phyloP scores from a whole-genome alignment of 345 rosid species.

The Cardamine occulta region DNA sequence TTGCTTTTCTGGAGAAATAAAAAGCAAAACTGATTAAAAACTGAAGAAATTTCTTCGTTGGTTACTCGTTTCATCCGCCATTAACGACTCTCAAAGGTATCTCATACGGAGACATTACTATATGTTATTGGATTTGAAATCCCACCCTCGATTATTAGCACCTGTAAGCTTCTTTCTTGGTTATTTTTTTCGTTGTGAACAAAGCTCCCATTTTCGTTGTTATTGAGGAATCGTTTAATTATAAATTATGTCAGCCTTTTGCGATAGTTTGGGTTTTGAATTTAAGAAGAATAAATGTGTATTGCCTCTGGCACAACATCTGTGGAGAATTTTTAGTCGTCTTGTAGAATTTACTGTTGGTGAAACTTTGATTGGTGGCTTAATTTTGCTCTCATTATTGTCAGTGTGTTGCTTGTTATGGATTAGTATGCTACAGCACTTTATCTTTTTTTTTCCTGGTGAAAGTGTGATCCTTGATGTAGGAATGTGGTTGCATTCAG shows the following conservation, averaged over 20 bases:
- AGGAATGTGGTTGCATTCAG: not conserved
- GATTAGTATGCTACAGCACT: not conserved
- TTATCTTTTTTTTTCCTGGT: not conserved
- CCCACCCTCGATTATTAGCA: not conserved
- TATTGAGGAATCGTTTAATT: not conserved
- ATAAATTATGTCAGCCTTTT: not conserved
- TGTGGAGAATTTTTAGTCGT: not conserved
- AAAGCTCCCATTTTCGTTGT: not conserved
- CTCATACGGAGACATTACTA: not conserved
- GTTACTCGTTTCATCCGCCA: constrained; percentile 32
- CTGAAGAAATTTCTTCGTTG: constrained; percentile 27
- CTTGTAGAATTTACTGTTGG: not conserved
- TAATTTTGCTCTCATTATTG: not conserved
- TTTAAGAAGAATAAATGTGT: not conserved
- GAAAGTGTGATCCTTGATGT: constrained; percentile 7
- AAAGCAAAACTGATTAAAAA: constrained; percentile 15
- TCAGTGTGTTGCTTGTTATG: not conserved
- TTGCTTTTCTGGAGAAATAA: not conserved
- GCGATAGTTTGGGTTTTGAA: not conserved
- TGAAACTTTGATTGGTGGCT: not conserved
- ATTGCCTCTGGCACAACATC: not conserved
- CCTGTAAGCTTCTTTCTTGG: constrained; percentile 2
- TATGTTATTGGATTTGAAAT: not conserved
- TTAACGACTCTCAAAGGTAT: constrained; percentile 39
- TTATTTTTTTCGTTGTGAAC: no score